These are phyloP conservation scores for Russula emetica DNA, from an alignment of 768 basidiomycete species.

Conservation along the genomic window DNA sequence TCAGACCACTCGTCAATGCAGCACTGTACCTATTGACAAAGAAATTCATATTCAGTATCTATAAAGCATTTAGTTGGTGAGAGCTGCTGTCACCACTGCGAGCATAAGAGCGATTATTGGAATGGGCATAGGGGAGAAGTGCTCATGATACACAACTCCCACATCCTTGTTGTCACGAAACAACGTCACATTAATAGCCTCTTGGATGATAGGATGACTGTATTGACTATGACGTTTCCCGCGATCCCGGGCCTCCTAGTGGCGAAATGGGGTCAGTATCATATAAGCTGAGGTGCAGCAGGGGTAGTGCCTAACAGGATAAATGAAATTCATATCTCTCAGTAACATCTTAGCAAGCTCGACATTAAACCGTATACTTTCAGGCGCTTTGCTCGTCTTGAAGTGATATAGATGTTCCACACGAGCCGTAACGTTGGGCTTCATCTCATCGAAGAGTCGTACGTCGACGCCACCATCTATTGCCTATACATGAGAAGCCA, in stretches of 20 bases:
- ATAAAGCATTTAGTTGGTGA: background rate
- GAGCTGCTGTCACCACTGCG: conserved; percentile 5
- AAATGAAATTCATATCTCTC: conserved; percentile 15
- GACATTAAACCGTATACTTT: conserved; percentile 1
- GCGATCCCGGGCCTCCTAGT: background rate
- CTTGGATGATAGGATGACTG: conserved; percentile 5
- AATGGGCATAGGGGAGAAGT: conserved; percentile 11
- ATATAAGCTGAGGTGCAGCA: background rate
- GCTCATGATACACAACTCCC: background rate
- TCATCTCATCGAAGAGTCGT: background rate
- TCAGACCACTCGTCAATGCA: conserved; percentile 18
- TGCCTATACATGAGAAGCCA: background rate
- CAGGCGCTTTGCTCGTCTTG: background rate
- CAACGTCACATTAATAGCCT: background rate
- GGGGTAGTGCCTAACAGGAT: background rate
- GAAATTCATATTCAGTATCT: background rate
- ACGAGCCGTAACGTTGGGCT: background rate
- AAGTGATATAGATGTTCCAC: conserved; percentile 9
- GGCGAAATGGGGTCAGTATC: background rate
- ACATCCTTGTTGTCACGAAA: background rate
- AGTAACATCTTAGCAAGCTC: conserved; percentile 3
- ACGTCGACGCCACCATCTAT: background rate
- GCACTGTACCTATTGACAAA: conserved; percentile 4
- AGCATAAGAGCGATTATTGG: conserved; percentile 13
- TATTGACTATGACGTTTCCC: conserved; percentile 1